Evolutionary conservation across 2,329 filamentous ascomycete genomes (phyloP).

Genomic region (Fusarium continuum): DNA sequence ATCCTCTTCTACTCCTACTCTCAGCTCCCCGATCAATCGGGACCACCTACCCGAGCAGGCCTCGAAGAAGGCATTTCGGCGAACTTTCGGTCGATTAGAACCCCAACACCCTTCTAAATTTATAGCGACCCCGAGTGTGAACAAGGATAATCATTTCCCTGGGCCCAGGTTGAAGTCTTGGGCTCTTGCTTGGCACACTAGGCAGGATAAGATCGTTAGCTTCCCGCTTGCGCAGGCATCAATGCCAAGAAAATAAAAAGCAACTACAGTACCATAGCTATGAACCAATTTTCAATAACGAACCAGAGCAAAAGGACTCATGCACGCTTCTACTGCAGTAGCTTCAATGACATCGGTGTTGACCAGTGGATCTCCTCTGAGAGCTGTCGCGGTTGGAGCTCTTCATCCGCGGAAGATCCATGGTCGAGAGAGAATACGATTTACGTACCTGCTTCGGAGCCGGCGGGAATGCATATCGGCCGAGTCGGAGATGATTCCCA

Average conservation of each 20-base stretch:
- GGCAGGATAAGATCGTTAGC: background rate
- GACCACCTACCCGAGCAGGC: background rate
- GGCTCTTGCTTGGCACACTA: background rate
- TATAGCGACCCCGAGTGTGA: conserved; percentile 11
- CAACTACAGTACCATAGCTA: background rate
- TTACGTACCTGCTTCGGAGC: conserved; percentile 24
- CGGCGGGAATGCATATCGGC: background rate
- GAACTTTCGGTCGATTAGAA: conserved; percentile 1
- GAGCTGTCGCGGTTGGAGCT: conserved; percentile 2
- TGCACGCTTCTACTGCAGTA: background rate
- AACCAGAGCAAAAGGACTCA: background rate
- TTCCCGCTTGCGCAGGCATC: background rate
- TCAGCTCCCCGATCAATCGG: background rate
- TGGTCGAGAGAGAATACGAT: too few species aligned
- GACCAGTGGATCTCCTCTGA: background rate
- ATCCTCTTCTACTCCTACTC: background rate
- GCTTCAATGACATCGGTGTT: background rate
- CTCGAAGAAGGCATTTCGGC: conserved; percentile 11
- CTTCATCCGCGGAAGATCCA: conserved; percentile 10
- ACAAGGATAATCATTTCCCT: background rate
- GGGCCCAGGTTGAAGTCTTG: background rate
- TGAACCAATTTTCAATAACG: background rate
- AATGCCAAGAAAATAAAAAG: background rate
- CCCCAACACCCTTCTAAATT: background rate
- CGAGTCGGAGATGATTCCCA: conserved; percentile 15